A percentile compares a stretch with the other conserved stretches of the same genome.
phyloP scores from a whole-genome alignment of 495 filamentous ascomycete genomes.

The Ramalina intermedia region DNA sequence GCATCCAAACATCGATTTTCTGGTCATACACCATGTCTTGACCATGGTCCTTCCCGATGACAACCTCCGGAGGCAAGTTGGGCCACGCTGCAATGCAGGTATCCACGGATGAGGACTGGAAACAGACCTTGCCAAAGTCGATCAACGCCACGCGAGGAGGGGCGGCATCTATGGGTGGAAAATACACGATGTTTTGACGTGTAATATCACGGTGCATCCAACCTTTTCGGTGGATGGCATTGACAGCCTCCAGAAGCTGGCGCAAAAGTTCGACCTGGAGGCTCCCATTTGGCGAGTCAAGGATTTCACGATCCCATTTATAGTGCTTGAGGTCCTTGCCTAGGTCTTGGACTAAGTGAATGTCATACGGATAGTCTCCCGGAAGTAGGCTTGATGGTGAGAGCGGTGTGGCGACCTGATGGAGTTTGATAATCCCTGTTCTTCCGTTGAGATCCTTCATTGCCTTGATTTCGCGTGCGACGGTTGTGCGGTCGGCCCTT shows the following conservation, averaged over 20 bases:
- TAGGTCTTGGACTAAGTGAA: conserved; percentile 1
- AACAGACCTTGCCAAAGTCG: conserved; percentile 8
- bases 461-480: neutral
- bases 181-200: conserved; percentile 5
- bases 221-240: neutral
- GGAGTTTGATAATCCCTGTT: neutral
- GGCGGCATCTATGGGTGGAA: neutral
- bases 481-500: neutral
- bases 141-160: neutral
- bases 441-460: neutral
- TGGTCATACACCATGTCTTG: neutral
- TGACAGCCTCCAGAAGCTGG: neutral
- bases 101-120: neutral
- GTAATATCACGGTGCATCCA: conserved; percentile 9
- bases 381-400: neutral
- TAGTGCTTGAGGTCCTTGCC: neutral
- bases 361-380: neutral
- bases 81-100: neutral
- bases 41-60: neutral
- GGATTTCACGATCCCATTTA: neutral
- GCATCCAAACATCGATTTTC: conserved; percentile 8
- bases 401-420: neutral
- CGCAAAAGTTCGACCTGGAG: neutral
- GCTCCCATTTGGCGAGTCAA: neutral
- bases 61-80: conserved; percentile 3